Conservation (phyloP, 2,329 filamentous ascomycete species). For the Davidsoniella neocaledoniae region DNA sequence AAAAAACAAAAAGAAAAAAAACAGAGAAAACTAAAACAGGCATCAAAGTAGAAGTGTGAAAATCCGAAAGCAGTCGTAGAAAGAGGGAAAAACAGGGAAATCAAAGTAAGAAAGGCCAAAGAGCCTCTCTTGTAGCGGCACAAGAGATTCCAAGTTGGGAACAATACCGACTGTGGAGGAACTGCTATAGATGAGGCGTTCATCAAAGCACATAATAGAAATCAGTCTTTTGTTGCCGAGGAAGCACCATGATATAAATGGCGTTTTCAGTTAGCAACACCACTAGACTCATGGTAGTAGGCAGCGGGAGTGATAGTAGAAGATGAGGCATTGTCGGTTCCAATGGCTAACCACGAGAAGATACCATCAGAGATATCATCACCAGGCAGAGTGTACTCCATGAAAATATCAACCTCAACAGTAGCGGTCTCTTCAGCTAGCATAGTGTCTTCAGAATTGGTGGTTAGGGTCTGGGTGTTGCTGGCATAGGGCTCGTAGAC, state of each 20-base stretch:
- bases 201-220: too few species aligned
- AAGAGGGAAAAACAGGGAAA: too few species aligned
- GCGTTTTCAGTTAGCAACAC: constrained; percentile 17
- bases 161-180: too few species aligned
- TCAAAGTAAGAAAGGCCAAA: too few species aligned
- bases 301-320: constrained; percentile 18
- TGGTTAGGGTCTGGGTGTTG: constrained; percentile 28
- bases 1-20: too few species aligned
- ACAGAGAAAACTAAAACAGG: too few species aligned
- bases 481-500: constrained; percentile 25
- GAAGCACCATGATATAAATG: background rate
- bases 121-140: too few species aligned
- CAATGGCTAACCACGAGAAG: constrained; percentile 36
- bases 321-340: constrained; percentile 24
- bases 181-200: too few species aligned
- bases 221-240: too few species aligned
- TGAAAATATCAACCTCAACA: constrained; percentile 36
- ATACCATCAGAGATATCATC: constrained; percentile 33
- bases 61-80: too few species aligned
- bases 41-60: too few species aligned
- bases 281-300: constrained; percentile 19
- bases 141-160: too few species aligned
- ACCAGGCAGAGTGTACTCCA: constrained; percentile 40
- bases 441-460: constrained; percentile 34
- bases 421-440: constrained; percentile 28